Base-by-base conservation (phyloP, 2,329 filamentous ascomycete genomes). In the Bertia moriformis region DNA sequence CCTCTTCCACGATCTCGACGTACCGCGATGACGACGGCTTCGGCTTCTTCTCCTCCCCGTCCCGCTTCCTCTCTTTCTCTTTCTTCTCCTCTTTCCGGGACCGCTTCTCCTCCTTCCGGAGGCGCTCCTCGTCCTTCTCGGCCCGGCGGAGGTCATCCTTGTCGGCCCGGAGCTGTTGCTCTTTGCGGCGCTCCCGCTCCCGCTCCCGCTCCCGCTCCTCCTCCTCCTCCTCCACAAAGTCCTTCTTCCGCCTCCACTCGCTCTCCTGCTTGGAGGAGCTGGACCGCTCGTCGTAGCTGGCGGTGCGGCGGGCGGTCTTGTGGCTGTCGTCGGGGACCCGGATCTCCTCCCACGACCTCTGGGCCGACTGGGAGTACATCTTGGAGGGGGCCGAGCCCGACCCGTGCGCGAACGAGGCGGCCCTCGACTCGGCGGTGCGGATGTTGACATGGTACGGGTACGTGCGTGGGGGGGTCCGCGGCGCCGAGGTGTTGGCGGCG, bases 281-380 rank as follows among this genome's bases (percentile, higher is more conserved):
- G 38, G 65, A 63, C 35, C 45, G 52, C 33, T 57, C 53, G 46
- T 55, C 55, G 17, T 66, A 70, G 40, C 63, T 67, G 2, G 63
- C 50, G 4, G 67, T 55, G 14, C 69, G 67, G 37, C 66, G 62
- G 4, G 65, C 56, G 10, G 56, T 49, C 14, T 53, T 54, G 13
- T 51, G 48, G 4, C 63, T 56, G 18, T 73, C 67, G 42, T 67
- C 69, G 7, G 57, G 45, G 12, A 41, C 49, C 20, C 57, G 56
- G 14, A 54, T 51, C 15, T 71, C 66, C 14, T 73, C 69, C 44
- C 59, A 71, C 5, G 67, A 67, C 14, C 55, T 51, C 12, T 62
- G 53, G 1, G 57, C 46, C 42, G 55, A 49, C 40, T 58, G 50
- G n/a, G 51, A 39, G 44, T 64, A 64, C 10, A 54, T 44, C 42